Percentiles rank a stretch among this genome's conserved stretches.
phyloP scores from a whole-genome alignment of 2,329 filamentous ascomycete genomes.

The Xylariaceae sp. region DNA sequence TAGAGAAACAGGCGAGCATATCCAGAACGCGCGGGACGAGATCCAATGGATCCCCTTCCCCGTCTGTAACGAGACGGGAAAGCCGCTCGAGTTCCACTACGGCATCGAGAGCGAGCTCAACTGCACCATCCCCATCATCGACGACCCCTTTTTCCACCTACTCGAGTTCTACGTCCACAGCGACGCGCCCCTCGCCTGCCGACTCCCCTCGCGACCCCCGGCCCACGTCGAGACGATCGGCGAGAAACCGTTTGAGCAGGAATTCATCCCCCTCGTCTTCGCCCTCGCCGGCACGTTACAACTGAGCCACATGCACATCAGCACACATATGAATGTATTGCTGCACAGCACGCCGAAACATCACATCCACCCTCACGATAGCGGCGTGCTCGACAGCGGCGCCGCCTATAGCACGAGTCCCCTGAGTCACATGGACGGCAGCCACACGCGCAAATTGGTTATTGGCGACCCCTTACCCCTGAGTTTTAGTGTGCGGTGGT shows the following conservation, averaged over 20 bases:
- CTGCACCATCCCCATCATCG: slow-evolving; percentile 80
- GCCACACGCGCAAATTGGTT: slow-evolving; percentile 69
- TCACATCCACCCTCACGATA: slow-evolving; percentile 67
- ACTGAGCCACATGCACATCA: slow-evolving; percentile 86
- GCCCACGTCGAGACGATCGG: slow-evolving; percentile 61
- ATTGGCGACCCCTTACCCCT: slow-evolving; percentile 87
- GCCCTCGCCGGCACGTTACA: slow-evolving; percentile 90
- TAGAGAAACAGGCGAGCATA: slow-evolving; percentile 89
- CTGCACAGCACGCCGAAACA: slow-evolving; percentile 74
- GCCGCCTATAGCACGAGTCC: slow-evolving; percentile 86
- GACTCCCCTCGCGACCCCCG: slow-evolving; percentile 79
- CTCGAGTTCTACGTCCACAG: slow-evolving; percentile 98
- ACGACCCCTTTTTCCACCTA: slow-evolving; percentile 83
- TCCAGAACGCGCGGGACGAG: slow-evolving; percentile 80
- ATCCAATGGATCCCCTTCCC: slow-evolving; percentile 93
- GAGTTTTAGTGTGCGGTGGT: slow-evolving; percentile 85
- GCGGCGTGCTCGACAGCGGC: slow-evolving; percentile 84
- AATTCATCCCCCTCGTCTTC: slow-evolving; percentile 85
- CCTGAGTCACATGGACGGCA: slow-evolving; percentile 63
- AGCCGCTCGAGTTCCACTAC: slow-evolving; percentile 85
- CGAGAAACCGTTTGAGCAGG: slow-evolving; percentile 56
- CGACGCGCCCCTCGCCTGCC: slow-evolving; percentile 91
- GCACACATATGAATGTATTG: slow-evolving; percentile 87
- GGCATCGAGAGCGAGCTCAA: slow-evolving; percentile 82
- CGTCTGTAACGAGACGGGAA: slow-evolving; percentile 84